These are phyloP conservation scores for Ophiostoma tasmaniense DNA, from an alignment of 2,329 filamentous ascomycete genomes.

Conservation along the genomic window DNA sequence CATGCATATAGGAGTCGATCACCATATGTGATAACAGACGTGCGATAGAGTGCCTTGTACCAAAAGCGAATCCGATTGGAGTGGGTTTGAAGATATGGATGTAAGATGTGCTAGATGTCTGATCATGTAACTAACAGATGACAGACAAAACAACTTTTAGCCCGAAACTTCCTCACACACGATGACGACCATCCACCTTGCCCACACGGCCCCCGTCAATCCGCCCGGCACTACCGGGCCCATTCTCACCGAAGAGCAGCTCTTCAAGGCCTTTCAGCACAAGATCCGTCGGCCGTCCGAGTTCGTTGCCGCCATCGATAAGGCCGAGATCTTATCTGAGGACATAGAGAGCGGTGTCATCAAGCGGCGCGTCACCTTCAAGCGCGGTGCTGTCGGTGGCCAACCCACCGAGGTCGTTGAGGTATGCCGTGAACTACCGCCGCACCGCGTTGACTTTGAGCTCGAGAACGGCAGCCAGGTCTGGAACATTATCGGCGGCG, in stretches of 20 bases:
- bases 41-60: not conserved
- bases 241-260: constrained; percentile 24
- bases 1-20: not conserved
- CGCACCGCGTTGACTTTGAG: constrained; percentile 26
- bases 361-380: constrained; percentile 18
- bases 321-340: constrained; percentile 26
- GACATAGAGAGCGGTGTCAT: constrained; percentile 19
- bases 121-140: not conserved
- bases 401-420: constrained; percentile 22
- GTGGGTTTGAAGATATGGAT: not conserved
- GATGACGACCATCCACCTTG: constrained; percentile 27
- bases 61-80: not conserved
- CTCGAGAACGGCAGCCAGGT: constrained; percentile 28
- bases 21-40: not conserved
- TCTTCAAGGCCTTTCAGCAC: constrained; percentile 29
- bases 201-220: constrained; percentile 30
- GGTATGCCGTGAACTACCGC: constrained; percentile 27
- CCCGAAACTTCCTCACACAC: not conserved
- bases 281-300: constrained; percentile 29
- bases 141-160: not conserved
- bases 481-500: constrained; percentile 26
- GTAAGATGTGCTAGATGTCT: not conserved
- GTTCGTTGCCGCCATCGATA: constrained; percentile 29
- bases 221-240: constrained; percentile 23
- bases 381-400: not conserved